Conservation (phyloP, 2,329 filamentous ascomycete species). For the Diaporthe vexans region DNA sequence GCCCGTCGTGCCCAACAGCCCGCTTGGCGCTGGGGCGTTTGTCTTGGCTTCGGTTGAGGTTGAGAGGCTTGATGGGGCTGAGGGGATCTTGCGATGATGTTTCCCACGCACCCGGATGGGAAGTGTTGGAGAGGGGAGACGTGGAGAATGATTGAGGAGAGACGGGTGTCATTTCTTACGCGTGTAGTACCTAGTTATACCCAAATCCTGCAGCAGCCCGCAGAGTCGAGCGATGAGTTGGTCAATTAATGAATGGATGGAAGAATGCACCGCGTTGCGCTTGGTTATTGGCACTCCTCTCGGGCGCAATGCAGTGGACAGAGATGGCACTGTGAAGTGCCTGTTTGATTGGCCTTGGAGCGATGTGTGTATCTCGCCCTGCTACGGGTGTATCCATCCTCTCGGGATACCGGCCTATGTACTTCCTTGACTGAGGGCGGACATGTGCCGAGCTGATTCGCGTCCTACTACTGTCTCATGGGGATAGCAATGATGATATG, state of each 20-base stretch:
- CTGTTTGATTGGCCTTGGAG: fast-evolving
- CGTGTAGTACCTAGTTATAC: not conserved
- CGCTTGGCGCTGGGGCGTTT: slow-evolving; percentile 55
- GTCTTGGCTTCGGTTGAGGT: slow-evolving; percentile 55
- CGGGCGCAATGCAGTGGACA: not conserved
- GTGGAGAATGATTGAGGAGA: too few relatives aligned
- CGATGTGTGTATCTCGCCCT: not conserved
- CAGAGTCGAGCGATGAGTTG: not conserved
- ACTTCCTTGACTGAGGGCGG: too few relatives aligned
- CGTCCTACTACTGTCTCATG: not conserved
- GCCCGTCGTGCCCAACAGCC: slow-evolving; percentile 54
- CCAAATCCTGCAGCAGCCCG: not conserved
- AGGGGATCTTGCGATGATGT: not conserved
- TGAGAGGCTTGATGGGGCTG: slow-evolving; percentile 44
- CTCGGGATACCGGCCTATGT: not conserved
- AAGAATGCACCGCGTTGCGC: not conserved
- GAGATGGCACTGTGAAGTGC: not conserved
- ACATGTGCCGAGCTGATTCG: slow-evolving; percentile 7
- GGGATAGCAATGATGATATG: not conserved
- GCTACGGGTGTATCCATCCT: not conserved
- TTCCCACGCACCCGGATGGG: too few relatives aligned
- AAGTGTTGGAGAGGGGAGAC: too few relatives aligned
- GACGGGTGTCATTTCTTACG: too few relatives aligned
- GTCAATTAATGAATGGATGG: not conserved
- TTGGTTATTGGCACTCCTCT: not conserved